These are phyloP conservation scores for Neofusicoccum sp. DNA, from an alignment of 2,329 filamentous ascomycete genomes.

Conservation along the genomic window DNA sequence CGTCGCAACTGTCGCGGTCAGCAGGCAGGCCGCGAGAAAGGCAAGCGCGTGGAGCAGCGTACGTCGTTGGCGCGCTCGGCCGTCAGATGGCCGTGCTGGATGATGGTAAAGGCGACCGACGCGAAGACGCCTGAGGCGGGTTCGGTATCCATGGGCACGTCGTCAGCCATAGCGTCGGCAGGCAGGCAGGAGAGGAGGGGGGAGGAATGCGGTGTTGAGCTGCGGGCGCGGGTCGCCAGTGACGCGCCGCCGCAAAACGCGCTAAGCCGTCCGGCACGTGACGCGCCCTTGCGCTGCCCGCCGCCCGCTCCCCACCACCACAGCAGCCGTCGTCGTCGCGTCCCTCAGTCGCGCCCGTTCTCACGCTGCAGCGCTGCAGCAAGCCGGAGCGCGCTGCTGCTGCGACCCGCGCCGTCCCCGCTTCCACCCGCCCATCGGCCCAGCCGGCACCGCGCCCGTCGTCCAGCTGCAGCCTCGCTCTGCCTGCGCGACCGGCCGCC, in stretches of 20 bases:
- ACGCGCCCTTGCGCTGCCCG: background rate
- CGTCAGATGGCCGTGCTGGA: constrained; percentile 40
- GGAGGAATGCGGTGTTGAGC: background rate
- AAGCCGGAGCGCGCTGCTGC: no score
- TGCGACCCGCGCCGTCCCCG: no score
- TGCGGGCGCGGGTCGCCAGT: background rate
- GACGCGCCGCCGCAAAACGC: constrained; percentile 5
- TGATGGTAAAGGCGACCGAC: constrained; percentile 42
- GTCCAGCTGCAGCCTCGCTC: no score
- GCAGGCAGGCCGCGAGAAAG: constrained; percentile 8
- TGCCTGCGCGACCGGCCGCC: no score
- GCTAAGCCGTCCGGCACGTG: background rate
- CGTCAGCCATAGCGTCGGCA: constrained; percentile 3
- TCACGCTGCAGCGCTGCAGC: no score
- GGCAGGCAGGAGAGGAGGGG: background rate
- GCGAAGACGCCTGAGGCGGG: constrained; percentile 33
- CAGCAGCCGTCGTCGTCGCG: no score
- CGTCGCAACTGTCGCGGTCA: constrained; percentile 44
- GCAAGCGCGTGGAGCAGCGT: constrained; percentile 8
- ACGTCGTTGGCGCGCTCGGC: constrained; percentile 30
- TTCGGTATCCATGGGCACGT: constrained; percentile 22
- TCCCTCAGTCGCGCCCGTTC: no score
- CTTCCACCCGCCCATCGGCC: no score
- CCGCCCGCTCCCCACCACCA: background rate
- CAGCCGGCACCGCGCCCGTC: no score